Conservation (phyloP, 371 early-diverging fungal species). For the Mortierella sp. region DNA sequence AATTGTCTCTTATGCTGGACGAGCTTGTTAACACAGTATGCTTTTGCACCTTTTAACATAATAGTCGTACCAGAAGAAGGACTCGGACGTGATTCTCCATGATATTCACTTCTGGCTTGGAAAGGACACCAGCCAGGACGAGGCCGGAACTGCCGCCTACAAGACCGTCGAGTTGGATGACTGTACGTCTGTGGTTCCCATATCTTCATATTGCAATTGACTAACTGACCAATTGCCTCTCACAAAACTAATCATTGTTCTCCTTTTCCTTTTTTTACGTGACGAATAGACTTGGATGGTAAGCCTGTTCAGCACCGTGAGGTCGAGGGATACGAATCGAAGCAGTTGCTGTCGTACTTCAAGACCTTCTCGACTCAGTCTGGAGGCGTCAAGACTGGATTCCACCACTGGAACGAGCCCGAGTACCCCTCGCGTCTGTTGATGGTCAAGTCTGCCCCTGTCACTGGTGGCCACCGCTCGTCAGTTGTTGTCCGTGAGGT, state of each 20-base stretch:
- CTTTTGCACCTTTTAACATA: not conserved
- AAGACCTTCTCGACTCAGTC: conserved; percentile 65
- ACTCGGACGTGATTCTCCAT: conserved; percentile 73
- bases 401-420: conserved; percentile 77
- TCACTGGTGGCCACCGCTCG: conserved; percentile 59
- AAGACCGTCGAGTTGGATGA: conserved; percentile 92
- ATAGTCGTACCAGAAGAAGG: conserved; percentile 76
- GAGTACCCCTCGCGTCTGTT: conserved; percentile 74
- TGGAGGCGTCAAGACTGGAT: conserved; percentile 87
- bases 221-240: not conserved
- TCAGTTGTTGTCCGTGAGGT: conserved; percentile 79
- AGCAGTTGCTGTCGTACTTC: conserved; percentile 78
- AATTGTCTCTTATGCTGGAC: not conserved
- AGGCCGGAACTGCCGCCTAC: conserved; percentile 92
- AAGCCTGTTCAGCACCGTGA: conserved; percentile 86
- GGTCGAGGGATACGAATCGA: conserved; percentile 77
- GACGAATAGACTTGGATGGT: conserved; percentile 69
- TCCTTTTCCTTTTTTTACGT: not conserved
- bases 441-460: conserved; percentile 71
- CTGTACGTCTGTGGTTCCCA: conserved; percentile 59
- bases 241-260: not conserved
- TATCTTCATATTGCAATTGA: not conserved
- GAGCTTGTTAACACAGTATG: not conserved
- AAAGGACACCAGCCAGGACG: conserved; percentile 77
- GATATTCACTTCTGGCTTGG: conserved; percentile 93